Conservation (phyloP, 768 basidiomycete genomes). For the Boletus subparvulus region DNA sequence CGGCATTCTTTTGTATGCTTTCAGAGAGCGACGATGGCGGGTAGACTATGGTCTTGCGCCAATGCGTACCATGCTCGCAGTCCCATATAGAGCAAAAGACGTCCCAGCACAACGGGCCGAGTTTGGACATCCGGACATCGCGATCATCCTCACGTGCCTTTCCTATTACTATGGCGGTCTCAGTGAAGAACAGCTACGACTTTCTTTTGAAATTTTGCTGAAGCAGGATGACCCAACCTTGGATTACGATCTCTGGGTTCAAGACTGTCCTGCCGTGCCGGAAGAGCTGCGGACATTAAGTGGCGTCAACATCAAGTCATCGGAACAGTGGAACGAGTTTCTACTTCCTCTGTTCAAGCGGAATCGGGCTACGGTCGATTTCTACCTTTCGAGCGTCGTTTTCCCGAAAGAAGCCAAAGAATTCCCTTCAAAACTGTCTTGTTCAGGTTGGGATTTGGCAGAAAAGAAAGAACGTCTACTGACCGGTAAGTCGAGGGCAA, state of each 20-base stretch:
- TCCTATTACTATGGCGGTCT: slow-evolving; percentile 40
- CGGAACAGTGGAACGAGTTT: slow-evolving; percentile 18
- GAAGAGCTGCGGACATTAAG: slow-evolving; percentile 14
- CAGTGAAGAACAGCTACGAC: slow-evolving; percentile 27
- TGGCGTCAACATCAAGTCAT: slow-evolving; percentile 37
- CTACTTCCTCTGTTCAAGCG: slow-evolving; percentile 30
- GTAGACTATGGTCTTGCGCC: slow-evolving; percentile 39
- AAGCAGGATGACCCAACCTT: slow-evolving; percentile 33
- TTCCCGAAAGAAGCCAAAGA: slow-evolving; percentile 40
- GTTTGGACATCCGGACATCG: slow-evolving; percentile 40
- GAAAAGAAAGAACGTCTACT: slow-evolving; percentile 15
- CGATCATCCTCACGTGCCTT: slow-evolving; percentile 36
- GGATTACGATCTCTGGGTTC: slow-evolving; percentile 36
- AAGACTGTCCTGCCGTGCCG: slow-evolving; percentile 19
- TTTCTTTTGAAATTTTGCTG: slow-evolving; percentile 29
- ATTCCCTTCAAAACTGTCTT: slow-evolving; percentile 34
- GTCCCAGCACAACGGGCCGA: slow-evolving; percentile 37
- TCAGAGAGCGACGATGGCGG: slow-evolving; percentile 38
- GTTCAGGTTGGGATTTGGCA: slow-evolving; percentile 40
- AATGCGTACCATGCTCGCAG: slow-evolving; percentile 35
- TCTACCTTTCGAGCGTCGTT: slow-evolving; percentile 37
- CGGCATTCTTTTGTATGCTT: slow-evolving; percentile 32
- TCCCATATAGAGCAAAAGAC: slow-evolving; percentile 41
- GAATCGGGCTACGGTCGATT: slow-evolving; percentile 34
- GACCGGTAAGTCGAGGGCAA: slow-evolving; percentile 12